Evolutionary conservation across 2,329 filamentous ascomycete genomes (phyloP), one percentile per base, ranked within the genome.

Genomic region (Davidsoniella virescens): DNA sequence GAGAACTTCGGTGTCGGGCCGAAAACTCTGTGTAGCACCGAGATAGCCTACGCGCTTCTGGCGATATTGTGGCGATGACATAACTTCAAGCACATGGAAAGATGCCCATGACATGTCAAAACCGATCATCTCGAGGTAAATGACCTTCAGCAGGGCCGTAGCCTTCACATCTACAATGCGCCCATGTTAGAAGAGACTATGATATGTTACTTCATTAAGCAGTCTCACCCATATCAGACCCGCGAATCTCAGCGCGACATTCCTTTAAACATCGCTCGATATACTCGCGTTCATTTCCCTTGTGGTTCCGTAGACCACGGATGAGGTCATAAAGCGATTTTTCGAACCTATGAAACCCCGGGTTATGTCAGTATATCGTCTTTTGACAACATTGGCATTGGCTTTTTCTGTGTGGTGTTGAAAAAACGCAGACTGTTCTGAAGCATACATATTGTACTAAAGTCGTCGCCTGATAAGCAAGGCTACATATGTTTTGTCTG

Each of bases 21-120:
- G 79, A 65, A 95, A 98, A 70, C 84, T 96, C 71, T 98, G 92
- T 26, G 94, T 87, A 7, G 92, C 92, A 12, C 84, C 90, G 17
- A 98, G 72, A 64, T 98, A 98, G 52, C 90, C 92, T 42, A 95
- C 87, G 56, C 90, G 77, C 67, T 98, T 98, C 66, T 95, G 90
- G 57, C 87, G 76, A 64, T 94, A 94, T 63, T 95, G 96, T 44
- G 83, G 73, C 38, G 87, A 94, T 37, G 88, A 94, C 92, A 98
- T 98, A 67, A 98, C 92, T 68, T 98, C 92, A 44, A 98, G 80
- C 48, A 96, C 90, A 64, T 98, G 86, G 67, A 98, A 98, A 10
- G 88, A 88, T 3, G 92, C 92, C 92, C 92, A 98, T 2, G 90
- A 95, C 92, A 98, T 98, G 66, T 96, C 92, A 63, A 96, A 85